Evolutionary conservation across 176 grass and related monocot genomes (phyloP).

Genomic region (Paspalum vaginatum): DNA sequence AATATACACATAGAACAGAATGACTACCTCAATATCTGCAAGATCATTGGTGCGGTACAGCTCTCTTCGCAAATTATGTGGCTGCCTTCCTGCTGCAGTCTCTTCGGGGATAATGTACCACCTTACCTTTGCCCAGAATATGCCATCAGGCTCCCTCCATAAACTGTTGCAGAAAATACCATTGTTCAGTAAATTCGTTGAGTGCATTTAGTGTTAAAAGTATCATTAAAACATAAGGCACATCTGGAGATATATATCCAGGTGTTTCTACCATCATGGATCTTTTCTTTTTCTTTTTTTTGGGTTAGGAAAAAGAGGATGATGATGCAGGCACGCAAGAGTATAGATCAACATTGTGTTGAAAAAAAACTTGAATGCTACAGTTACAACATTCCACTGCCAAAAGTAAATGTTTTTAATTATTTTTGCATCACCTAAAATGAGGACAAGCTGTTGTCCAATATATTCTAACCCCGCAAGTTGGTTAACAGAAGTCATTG

Average conservation of each 20-base stretch:
- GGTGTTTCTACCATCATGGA: not conserved
- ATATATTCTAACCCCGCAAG: not conserved
- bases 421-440: not conserved
- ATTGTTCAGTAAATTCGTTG: slow-evolving; percentile 12
- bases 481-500: not conserved
- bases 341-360: not conserved
- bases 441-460: not conserved
- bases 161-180: slow-evolving; percentile 47
- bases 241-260: not conserved
- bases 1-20: not conserved
- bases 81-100: slow-evolving; percentile 90
- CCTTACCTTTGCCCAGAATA: slow-evolving; percentile 69
- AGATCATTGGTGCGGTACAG: slow-evolving; percentile 80
- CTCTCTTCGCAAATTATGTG: slow-evolving; percentile 87
- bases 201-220: not conserved
- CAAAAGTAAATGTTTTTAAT: not conserved
- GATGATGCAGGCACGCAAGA: not conserved
- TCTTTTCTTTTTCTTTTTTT: not conserved
- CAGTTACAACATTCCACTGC: not conserved
- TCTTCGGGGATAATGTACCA: slow-evolving; percentile 97
- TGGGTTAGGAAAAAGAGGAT: not conserved
- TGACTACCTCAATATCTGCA: slow-evolving; percentile 69
- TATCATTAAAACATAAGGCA: not conserved
- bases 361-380: not conserved
- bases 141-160: slow-evolving; percentile 78